phyloP scores from a whole-genome alignment of 164 flowering plant species.

The grape (Vitis vinifera) region ASM3070453v1 NC_081805.1:1785001-1785500 shows the following conservation, averaged over 20 bases:
- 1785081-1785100: constrained; percentile 87
- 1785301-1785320: too few species aligned
- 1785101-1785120: constrained; percentile 94
- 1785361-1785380: too few species aligned
- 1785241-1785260: constrained; percentile 88
- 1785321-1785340: too few species aligned
- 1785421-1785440: too few species aligned
- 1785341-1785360: too few species aligned
- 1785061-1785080: constrained; percentile 97
- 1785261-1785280: constrained; percentile 92
- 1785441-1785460: not conserved
- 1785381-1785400: too few species aligned
- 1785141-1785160: constrained; percentile 89
- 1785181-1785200: constrained; percentile 96
- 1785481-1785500: not conserved
- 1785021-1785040: constrained; percentile 42
- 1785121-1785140: constrained; percentile 99
- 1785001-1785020: constrained; percentile 3
- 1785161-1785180: constrained; percentile 95
- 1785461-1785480: not conserved
- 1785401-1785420: too few species aligned
- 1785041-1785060: constrained; percentile 92
- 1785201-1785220: constrained; percentile 81
- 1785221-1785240: constrained; percentile 90
- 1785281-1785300: not conserved